phyloP scores from a whole-genome alignment of 116 monocot genomes.

The Thalassia testudinum region DNA sequence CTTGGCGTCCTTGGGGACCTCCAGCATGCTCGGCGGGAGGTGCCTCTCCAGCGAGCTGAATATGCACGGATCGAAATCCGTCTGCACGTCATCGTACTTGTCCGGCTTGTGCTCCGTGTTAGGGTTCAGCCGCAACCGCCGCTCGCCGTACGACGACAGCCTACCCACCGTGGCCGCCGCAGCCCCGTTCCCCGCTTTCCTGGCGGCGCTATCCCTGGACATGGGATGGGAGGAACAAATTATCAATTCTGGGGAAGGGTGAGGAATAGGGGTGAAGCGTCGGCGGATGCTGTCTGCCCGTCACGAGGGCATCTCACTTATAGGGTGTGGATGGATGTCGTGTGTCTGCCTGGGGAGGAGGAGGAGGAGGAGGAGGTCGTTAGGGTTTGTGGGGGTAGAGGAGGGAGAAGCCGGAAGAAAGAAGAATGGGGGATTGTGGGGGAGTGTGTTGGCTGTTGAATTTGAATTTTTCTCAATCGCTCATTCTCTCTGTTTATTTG shows the following conservation, averaged over 20 bases:
- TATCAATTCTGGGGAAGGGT: constrained; percentile 11
- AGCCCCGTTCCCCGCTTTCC: constrained; percentile 14
- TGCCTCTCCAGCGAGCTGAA: constrained; percentile 83
- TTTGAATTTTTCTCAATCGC: too few relatives aligned
- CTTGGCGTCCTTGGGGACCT: constrained; percentile 50
- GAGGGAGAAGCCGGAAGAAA: neutral
- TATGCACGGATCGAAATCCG: constrained; percentile 54
- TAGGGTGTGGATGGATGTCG: neutral
- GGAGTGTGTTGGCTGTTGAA: too few relatives aligned
- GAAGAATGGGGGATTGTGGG: too few relatives aligned
- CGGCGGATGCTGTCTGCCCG: neutral
- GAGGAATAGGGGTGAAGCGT: neutral
- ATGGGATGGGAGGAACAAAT: constrained; percentile 10
- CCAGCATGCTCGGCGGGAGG: constrained; percentile 84
- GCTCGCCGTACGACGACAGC: constrained; percentile 35
- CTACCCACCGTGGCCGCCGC: constrained; percentile 8
- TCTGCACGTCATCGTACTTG: constrained; percentile 57
- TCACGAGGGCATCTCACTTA: constrained; percentile 4
- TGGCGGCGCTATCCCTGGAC: constrained; percentile 12
- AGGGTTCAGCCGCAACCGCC: constrained; percentile 73
- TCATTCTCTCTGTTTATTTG: too few relatives aligned
- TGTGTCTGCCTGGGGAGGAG: too few relatives aligned
- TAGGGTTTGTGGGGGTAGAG: neutral
- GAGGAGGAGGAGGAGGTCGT: neutral
- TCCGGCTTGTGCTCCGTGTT: constrained; percentile 83